Conservation (phyloP, 768 basidiomycete species). For the Pisolithus microcarpus region DNA sequence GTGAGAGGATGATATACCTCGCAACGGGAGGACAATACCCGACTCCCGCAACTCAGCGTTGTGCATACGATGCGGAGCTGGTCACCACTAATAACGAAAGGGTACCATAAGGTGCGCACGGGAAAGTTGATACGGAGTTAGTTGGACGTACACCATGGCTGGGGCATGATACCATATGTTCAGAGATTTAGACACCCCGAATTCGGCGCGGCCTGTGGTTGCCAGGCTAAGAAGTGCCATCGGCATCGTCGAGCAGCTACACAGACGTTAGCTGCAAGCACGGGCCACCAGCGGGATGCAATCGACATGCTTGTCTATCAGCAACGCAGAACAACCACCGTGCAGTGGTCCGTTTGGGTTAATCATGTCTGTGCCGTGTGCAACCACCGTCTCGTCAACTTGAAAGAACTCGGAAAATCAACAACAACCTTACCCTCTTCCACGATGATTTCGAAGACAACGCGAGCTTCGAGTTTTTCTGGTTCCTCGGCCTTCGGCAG, state of each 20-base stretch:
- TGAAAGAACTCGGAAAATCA: not conserved
- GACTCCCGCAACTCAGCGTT: conserved; percentile 42
- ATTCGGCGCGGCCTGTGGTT: conserved; percentile 19
- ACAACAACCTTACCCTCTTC: conserved; percentile 31
- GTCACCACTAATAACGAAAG: conserved; percentile 34
- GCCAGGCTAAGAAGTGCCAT: conserved; percentile 30
- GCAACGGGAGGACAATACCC: conserved; percentile 41
- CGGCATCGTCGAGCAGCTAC: conserved; percentile 27
- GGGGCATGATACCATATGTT: conserved; percentile 52
- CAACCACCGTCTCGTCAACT: not conserved
- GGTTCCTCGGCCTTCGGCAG: conserved; percentile 39
- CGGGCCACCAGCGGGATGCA: not conserved
- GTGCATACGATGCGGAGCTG: conserved; percentile 45
- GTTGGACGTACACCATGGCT: conserved; percentile 33
- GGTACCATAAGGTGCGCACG: not conserved
- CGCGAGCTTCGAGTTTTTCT: conserved; percentile 35
- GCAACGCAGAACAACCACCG: conserved; percentile 47
- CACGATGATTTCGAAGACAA: conserved; percentile 39
- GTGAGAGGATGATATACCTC: conserved; percentile 30
- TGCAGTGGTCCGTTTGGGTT: conserved; percentile 43
- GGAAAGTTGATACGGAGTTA: not conserved
- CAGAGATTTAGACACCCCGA: conserved; percentile 44
- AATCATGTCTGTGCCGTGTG: conserved; percentile 41
- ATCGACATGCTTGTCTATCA: conserved; percentile 44
- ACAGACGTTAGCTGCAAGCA: not conserved